Conservation (phyloP, 2,329 filamentous ascomycete species). For the Phaeosphaeria sp. region DNA sequence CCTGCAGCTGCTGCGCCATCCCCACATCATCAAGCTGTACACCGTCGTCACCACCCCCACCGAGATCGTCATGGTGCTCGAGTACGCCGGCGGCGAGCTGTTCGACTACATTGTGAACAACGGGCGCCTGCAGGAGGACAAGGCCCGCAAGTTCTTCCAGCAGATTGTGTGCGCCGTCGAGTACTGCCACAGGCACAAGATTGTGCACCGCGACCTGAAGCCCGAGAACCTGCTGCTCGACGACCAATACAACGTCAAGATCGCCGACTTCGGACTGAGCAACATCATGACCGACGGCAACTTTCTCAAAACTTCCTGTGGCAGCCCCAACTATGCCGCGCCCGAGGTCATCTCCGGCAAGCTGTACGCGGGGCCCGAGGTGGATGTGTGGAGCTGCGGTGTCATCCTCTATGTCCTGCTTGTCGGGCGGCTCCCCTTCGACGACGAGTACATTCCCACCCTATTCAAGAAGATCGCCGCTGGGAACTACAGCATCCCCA, state of each 20-base stretch:
- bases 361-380: conserved; percentile 94
- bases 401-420: conserved; percentile 77
- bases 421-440: conserved; percentile 82
- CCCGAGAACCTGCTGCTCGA: conserved; percentile 96
- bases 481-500: conserved; percentile 89
- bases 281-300: conserved; percentile 99
- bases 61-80: conserved; percentile 99
- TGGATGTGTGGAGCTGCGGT: conserved; percentile 97
- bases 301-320: conserved; percentile 97
- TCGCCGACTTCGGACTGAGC: conserved; percentile 96
- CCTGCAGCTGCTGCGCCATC: conserved; percentile 90
- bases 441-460: conserved; percentile 97
- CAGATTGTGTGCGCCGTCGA: conserved; percentile 99
- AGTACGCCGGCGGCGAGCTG: conserved; percentile 94
- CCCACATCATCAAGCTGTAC: conserved; percentile 99
- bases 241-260: conserved; percentile 96
- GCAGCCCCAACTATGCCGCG: conserved; percentile 96
- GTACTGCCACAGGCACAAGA: conserved; percentile 98
- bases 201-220: conserved; percentile 96
- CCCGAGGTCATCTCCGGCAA: conserved; percentile 98
- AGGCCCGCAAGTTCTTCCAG: conserved; percentile 98
- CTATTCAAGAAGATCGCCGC: conserved; percentile 98
- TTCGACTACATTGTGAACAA: conserved; percentile 98
- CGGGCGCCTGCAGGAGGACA: conserved; percentile 86
- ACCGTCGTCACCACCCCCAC: conserved; percentile 94